Evolutionary conservation across 352 stramenopile genomes (phyloP).

Genomic region (Globisporangium radiosum): DNA sequence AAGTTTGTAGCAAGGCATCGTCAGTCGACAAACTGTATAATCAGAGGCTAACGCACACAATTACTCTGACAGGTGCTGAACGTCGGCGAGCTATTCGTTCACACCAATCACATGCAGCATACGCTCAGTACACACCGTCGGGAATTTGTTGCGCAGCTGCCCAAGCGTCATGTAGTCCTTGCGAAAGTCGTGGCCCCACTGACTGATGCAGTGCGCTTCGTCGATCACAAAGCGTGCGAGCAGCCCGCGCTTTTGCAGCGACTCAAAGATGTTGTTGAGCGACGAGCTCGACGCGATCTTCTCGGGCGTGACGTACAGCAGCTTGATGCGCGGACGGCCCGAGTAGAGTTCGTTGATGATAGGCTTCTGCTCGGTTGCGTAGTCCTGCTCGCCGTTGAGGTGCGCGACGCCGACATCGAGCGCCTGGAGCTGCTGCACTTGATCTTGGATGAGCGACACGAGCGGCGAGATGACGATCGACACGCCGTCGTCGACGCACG

Average conservation of each 20-base stretch:
- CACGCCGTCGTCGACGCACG: conserved; percentile 87
- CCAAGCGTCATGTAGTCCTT: conserved; percentile 97
- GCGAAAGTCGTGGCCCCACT: conserved; percentile 99
- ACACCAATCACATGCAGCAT: neutral
- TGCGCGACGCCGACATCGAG: conserved; percentile 87
- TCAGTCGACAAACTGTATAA: neutral
- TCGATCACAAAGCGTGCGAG: conserved; percentile 98
- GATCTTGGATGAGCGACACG: conserved; percentile 98
- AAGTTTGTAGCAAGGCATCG: neutral
- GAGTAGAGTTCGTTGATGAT: conserved; percentile 87
- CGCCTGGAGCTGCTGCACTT: conserved; percentile 94
- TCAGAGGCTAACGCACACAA: no score
- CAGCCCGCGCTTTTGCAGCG: conserved; percentile 60
- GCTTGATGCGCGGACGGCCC: conserved; percentile 87
- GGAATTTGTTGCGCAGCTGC: conserved; percentile 89
- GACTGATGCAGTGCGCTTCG: conserved; percentile 94
- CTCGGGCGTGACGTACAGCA: conserved; percentile 98
- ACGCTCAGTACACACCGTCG: conserved; percentile 48
- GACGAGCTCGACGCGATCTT: conserved; percentile 91
- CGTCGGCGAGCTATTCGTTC: neutral
- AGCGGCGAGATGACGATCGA: conserved; percentile 98
- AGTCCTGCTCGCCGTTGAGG: conserved; percentile 85
- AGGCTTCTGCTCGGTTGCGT: conserved; percentile 75
- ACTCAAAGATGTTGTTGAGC: conserved; percentile 82
- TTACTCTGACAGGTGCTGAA: no score